Evolutionary conservation across 805 yeast species (phyloP), one percentile per base, ranked within the genome.

Genomic region (Candida endomychidarum): DNA sequence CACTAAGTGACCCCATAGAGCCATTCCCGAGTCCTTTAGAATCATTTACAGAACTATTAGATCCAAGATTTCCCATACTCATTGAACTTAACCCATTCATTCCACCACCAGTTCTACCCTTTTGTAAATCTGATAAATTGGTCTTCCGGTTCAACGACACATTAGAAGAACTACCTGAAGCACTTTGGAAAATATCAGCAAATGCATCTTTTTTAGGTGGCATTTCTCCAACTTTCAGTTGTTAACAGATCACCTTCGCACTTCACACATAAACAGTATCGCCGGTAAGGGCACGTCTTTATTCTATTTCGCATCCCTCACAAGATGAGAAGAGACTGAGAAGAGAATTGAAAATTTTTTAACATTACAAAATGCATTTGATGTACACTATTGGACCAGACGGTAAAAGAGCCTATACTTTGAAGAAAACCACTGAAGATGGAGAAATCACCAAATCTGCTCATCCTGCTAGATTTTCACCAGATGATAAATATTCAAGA

Each of bases 391-490:
- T 84, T 60, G 96, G 90, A 58, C 80, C 81, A 47, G 96, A 90
- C 55, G 99, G 99, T 56, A 91, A 91, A 78, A 85, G 99, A 69
- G 67, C 86, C 57, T 93, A 93, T 78, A 93, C 99, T 40, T 75
- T 93, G 53, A 74, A 86, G 66, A 93, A 93, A 74, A 50, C 61
- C 54, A 83, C 95, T 41, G 89, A 75, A 46, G 68, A 74, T 6
- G 98, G 99, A 47, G 96, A 89, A 65, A 89, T 91, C 74, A 95
- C 99, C 61, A 88, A 89, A 74, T 86, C 96, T 52, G 99, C 99
- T 29, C 99, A 93, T 68, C 99, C 99, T 48, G 99, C 99, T 39
- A 84, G 99, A 72, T 93, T 93, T 68, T 93, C 99, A 23, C 99
- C 99, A 54, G 99, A 93, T 65, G 99, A 93, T 79, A 93, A 93